A percentile compares a stretch with the other conserved stretches of the same genome.
phyloP scores from a whole-genome alignment of 1,284 basidiomycete species.

The Porogramme epimiltina region DNA sequence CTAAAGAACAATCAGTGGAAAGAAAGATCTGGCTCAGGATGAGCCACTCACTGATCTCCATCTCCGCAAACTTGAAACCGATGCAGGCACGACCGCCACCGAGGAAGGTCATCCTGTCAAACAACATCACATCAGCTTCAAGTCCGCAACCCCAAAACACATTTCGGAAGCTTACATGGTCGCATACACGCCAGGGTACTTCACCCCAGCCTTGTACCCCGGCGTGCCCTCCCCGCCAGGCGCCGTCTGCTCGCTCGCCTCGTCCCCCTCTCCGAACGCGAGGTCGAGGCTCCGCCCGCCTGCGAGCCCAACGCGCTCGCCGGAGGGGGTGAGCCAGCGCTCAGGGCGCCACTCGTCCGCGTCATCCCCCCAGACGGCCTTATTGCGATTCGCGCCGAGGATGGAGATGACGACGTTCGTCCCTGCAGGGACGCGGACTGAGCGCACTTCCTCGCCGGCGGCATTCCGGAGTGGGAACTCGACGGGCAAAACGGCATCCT shows the following conservation, averaged over 20 bases:
- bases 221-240: constrained; percentile 5
- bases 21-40: too few relatives aligned
- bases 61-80: constrained; percentile 38
- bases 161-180: constrained; percentile 30
- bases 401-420: constrained; percentile 24
- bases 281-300: constrained; percentile 8
- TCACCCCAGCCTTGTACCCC: constrained; percentile 14
- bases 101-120: constrained; percentile 38
- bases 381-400: constrained; percentile 27
- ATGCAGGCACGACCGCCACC: constrained; percentile 38
- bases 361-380: constrained; percentile 43
- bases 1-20: constrained; percentile 3
- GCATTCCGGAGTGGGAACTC: constrained; percentile 34
- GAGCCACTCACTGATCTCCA: constrained; percentile 34
- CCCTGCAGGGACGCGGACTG: constrained; percentile 24
- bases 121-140: too few relatives aligned
- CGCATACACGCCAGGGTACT: constrained; percentile 37
- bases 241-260: not conserved
- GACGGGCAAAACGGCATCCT: constrained; percentile 36
- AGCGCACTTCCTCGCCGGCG: constrained; percentile 30
- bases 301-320: constrained; percentile 23
- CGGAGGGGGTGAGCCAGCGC: constrained; percentile 32
- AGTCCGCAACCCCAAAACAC: too few relatives aligned
- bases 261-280: constrained; percentile 8
- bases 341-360: constrained; percentile 46